These are phyloP conservation scores for Debaryomyces prosopidis DNA, from an alignment of 805 yeast species.

Conservation along the genomic window DNA sequence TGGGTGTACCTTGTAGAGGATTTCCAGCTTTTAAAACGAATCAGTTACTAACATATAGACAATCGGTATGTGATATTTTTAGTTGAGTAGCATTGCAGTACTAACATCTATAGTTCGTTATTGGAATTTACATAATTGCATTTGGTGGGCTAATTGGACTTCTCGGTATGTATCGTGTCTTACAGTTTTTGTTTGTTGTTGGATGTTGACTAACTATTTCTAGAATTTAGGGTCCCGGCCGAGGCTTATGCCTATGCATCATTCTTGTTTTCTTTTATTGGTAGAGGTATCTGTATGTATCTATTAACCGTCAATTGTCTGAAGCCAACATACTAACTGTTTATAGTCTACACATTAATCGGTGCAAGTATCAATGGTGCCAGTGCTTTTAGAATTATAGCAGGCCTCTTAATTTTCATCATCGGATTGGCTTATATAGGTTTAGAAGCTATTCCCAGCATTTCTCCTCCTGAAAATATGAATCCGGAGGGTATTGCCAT, in stretches of 20 bases:
- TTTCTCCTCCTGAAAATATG: constrained; percentile 84
- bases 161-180: constrained; percentile 37
- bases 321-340: constrained; percentile 18
- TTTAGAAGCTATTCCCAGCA: constrained; percentile 71
- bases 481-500: constrained; percentile 45
- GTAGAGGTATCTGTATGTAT: constrained; percentile 67
- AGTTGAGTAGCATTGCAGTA: constrained; percentile 5
- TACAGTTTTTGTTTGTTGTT: neutral
- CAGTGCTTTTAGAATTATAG: constrained; percentile 54
- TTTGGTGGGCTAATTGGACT: constrained; percentile 56
- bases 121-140: constrained; percentile 57
- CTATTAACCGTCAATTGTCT: neutral
- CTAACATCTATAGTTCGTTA: constrained; percentile 46
- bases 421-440: constrained; percentile 60
- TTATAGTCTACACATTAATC: constrained; percentile 35
- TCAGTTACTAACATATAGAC: constrained; percentile 28
- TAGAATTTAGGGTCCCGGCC: constrained; percentile 56
- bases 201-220: constrained; percentile 1
- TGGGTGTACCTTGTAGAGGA: too few species aligned
- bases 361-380: constrained; percentile 47
- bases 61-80: constrained; percentile 26
- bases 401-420: constrained; percentile 58
- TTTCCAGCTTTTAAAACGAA: neutral
- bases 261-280: constrained; percentile 68
- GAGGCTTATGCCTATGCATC: constrained; percentile 67